Conservation (phyloP, 768 basidiomycete species). For the Termitomyces eurrhizus region DNA sequence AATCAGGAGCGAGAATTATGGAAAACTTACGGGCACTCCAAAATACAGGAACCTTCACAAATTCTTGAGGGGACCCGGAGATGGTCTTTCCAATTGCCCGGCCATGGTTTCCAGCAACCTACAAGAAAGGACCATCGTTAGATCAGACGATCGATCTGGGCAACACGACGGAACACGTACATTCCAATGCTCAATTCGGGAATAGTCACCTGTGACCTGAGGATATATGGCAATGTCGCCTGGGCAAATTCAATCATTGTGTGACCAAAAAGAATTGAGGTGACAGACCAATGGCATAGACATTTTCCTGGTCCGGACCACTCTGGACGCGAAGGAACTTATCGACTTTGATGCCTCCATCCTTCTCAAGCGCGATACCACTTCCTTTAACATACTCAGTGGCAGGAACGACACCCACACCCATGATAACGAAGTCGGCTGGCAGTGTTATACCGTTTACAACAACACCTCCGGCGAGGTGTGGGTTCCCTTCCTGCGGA, state of each 20-base stretch:
- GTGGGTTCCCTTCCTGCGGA: conserved; percentile 46
- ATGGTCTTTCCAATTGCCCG: conserved; percentile 81
- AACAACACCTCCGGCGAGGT: conserved; percentile 59
- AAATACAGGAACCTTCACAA: conserved; percentile 79
- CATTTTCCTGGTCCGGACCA: conserved; percentile 39
- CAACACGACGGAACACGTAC: conserved; percentile 34
- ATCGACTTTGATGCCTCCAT: conserved; percentile 77
- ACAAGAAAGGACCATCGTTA: not conserved
- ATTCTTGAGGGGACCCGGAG: conserved; percentile 59
- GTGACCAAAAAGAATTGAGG: not conserved
- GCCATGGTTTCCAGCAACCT: conserved; percentile 86
- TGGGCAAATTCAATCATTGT: conserved; percentile 16
- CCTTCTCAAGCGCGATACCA: conserved; percentile 64
- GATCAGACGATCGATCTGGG: not conserved
- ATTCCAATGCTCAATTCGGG: conserved; percentile 90
- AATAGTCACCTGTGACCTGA: conserved; percentile 47
- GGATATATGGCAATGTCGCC: conserved; percentile 85
- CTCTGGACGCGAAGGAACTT: conserved; percentile 59
- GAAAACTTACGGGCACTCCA: conserved; percentile 78
- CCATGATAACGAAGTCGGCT: conserved; percentile 81
- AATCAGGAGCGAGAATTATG: not conserved
- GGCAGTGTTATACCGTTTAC: conserved; percentile 61
- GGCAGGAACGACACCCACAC: conserved; percentile 81
- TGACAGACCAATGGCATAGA: conserved; percentile 66
- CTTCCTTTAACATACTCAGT: conserved; percentile 76